Percentiles rank a stretch among this genome's conserved stretches.
phyloP scores from a whole-genome alignment of 2,329 filamentous ascomycete species.

The Xylaria sp. region DNA sequence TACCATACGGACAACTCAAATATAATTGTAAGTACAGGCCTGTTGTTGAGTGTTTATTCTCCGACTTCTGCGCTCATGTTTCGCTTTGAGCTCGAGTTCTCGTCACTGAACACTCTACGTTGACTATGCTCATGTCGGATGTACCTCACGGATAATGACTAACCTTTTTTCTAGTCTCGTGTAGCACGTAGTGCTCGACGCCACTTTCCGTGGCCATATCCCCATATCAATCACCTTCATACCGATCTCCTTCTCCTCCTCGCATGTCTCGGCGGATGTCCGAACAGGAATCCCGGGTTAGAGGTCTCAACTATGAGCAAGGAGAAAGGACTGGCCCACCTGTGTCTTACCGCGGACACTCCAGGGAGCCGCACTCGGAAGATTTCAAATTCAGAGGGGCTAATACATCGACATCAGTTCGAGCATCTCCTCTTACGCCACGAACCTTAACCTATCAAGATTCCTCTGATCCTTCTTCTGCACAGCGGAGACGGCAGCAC shows the following conservation, averaged over 20 bases:
- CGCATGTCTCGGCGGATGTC: constrained; percentile 59
- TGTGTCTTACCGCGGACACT: constrained; percentile 50
- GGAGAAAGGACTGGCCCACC: constrained; percentile 49
- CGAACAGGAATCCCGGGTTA: constrained; percentile 56
- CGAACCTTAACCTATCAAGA: constrained; percentile 57
- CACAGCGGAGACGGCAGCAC: constrained; percentile 49
- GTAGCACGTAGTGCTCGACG: constrained; percentile 54
- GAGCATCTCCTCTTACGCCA: constrained; percentile 56
- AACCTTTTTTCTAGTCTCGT: constrained; percentile 51
- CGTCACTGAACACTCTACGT: neutral
- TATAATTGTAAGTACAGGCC: constrained; percentile 52
- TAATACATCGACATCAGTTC: constrained; percentile 44
- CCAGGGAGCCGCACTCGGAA: constrained; percentile 51
- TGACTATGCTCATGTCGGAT: neutral
- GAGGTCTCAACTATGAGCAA: constrained; percentile 50
- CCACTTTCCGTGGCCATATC: constrained; percentile 60
- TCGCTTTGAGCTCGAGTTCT: constrained; percentile 4
- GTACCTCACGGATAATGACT: constrained; percentile 14
- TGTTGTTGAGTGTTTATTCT: constrained; percentile 25
- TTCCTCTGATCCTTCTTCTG: constrained; percentile 35
- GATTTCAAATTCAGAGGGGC: constrained; percentile 47
- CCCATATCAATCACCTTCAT: constrained; percentile 34
- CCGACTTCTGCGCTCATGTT: constrained; percentile 1
- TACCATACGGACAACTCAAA: constrained; percentile 45
- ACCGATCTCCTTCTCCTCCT: constrained; percentile 57